Percentiles rank a stretch among this genome's conserved stretches.
Conservation (phyloP, 1,284 basidiomycete genomes). For the Papiliotrema flavescens region DNA sequence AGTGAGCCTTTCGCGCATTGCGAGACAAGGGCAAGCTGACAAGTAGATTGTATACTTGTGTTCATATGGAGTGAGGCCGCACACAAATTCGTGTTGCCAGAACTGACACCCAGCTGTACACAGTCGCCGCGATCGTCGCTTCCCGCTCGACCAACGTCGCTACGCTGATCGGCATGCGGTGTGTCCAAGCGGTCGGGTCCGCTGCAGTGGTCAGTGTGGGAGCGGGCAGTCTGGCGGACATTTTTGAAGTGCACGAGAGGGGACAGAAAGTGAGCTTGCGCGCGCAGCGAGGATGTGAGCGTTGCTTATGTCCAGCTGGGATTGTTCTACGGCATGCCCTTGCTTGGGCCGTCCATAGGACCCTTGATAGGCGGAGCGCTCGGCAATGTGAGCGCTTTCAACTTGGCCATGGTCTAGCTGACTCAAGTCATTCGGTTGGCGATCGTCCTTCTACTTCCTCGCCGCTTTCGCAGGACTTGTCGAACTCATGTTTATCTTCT, state of each 20-base stretch:
- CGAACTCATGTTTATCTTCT: slow-evolving; percentile 59
- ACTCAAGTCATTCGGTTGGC: slow-evolving; percentile 64
- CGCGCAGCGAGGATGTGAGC: not conserved
- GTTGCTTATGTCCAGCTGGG: slow-evolving; percentile 34
- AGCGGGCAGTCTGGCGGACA: slow-evolving; percentile 71
- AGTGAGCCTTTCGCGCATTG: slow-evolving; percentile 48
- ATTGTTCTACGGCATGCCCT: slow-evolving; percentile 44
- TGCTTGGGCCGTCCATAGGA: slow-evolving; percentile 61
- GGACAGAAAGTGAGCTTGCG: slow-evolving; percentile 56
- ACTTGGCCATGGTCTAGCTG: not conserved
- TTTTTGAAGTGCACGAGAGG: slow-evolving; percentile 72
- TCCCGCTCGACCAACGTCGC: slow-evolving; percentile 60
- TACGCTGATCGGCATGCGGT: slow-evolving; percentile 60
- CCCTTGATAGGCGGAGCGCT: slow-evolving; percentile 68
- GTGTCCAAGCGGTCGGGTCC: slow-evolving; percentile 54
- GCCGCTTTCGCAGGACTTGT: slow-evolving; percentile 60
- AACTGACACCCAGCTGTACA: slow-evolving; percentile 55
- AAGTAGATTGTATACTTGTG: slow-evolving; percentile 62
- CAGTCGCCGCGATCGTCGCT: slow-evolving; percentile 62
- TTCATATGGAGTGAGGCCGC: slow-evolving; percentile 51
- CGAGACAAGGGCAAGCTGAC: not conserved
- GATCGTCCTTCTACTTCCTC: slow-evolving; percentile 76
- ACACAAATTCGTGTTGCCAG: not conserved
- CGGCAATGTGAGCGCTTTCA: slow-evolving; percentile 32
- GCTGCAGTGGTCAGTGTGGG: slow-evolving; percentile 74